A percentile compares a stretch with the other conserved stretches of the same genome.
Conservation (phyloP, 1,139 yeast genomes). For the Geotrichum klebahnii region DNA sequence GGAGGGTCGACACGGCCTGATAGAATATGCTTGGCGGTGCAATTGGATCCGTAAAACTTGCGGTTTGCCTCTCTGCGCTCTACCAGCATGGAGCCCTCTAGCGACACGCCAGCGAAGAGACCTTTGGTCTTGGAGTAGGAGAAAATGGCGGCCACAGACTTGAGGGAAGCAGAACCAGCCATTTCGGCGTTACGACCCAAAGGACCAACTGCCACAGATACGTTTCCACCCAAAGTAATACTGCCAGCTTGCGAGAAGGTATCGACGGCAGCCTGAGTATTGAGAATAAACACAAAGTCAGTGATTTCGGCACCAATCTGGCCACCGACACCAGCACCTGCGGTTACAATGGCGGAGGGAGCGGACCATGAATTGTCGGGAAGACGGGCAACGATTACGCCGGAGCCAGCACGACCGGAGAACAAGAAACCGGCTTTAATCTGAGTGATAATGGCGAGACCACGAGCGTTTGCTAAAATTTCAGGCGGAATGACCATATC, state of each 20-base stretch:
- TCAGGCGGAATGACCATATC: constrained; percentile 87
- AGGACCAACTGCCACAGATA: constrained; percentile 98
- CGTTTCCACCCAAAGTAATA: constrained; percentile 89
- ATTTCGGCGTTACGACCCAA: constrained; percentile 97
- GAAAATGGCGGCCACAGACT: constrained; percentile 85
- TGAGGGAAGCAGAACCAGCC: constrained; percentile 89
- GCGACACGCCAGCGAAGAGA: constrained; percentile 91
- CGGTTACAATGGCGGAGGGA: constrained; percentile 91
- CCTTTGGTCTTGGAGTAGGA: constrained; percentile 95
- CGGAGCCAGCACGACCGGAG: constrained; percentile 97
- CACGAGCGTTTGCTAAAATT: constrained; percentile 83
- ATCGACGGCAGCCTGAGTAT: constrained; percentile 81
- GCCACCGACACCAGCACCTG: constrained; percentile 99
- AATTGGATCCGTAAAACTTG: constrained; percentile 82
- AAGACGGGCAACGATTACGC: constrained; percentile 86
- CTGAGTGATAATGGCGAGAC: constrained; percentile 71
- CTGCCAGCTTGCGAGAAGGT: constrained; percentile 94
- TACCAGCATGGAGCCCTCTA: constrained; percentile 90
- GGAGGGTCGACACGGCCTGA: constrained; percentile 88
- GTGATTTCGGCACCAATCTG: constrained; percentile 95
- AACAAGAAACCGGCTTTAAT: constrained; percentile 93
- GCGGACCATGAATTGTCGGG: constrained; percentile 98
- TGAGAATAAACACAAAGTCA: constrained; percentile 90
- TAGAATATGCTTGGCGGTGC: constrained; percentile 79
- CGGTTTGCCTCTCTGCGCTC: constrained; percentile 97